phyloP scores from a whole-genome alignment of 2,329 filamentous ascomycete genomes.

The Aspergillus sp. region DNA sequence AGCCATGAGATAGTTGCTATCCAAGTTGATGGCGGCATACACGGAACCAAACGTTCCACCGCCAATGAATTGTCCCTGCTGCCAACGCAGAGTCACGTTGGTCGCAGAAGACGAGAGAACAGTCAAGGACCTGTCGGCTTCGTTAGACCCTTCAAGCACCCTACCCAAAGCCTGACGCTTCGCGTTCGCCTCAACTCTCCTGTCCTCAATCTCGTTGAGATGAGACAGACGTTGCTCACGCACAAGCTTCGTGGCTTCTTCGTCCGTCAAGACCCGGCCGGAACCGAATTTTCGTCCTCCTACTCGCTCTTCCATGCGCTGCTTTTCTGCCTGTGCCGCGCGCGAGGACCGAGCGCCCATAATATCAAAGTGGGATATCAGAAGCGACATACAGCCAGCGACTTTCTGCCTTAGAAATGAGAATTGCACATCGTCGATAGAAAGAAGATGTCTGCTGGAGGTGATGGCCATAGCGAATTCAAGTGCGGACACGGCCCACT shows the following conservation, averaged over 20 bases:
- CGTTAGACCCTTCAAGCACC: slow-evolving; percentile 90
- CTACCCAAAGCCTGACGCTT: slow-evolving; percentile 85
- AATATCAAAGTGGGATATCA: slow-evolving; percentile 98
- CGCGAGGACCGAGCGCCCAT: slow-evolving; percentile 94
- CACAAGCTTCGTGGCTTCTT: slow-evolving; percentile 76
- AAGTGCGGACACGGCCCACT: slow-evolving; percentile 92
- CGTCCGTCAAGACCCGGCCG: slow-evolving; percentile 71
- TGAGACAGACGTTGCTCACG: slow-evolving; percentile 72
- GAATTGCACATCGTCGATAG: slow-evolving; percentile 85
- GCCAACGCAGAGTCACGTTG: slow-evolving; percentile 95
- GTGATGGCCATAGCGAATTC: slow-evolving; percentile 99
- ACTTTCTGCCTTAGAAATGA: slow-evolving; percentile 80
- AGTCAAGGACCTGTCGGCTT: slow-evolving; percentile 91
- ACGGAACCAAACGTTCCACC: slow-evolving; percentile 97
- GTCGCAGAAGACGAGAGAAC: slow-evolving; percentile 92
- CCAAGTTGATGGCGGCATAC: slow-evolving; percentile 94
- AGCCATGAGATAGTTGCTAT: slow-evolving; percentile 94
- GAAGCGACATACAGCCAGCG: slow-evolving; percentile 91
- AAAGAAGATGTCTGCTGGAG: slow-evolving; percentile 86
- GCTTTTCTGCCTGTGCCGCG: slow-evolving; percentile 90
- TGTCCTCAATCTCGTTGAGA: slow-evolving; percentile 73
- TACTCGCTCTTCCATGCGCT: slow-evolving; percentile 76
- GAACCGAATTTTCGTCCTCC: slow-evolving; percentile 77
- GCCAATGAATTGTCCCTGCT: slow-evolving; percentile 97
- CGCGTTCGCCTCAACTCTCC: slow-evolving; percentile 74